Conservation (phyloP, 345 rosid genomes). For the Eucalyptus albens region DNA sequence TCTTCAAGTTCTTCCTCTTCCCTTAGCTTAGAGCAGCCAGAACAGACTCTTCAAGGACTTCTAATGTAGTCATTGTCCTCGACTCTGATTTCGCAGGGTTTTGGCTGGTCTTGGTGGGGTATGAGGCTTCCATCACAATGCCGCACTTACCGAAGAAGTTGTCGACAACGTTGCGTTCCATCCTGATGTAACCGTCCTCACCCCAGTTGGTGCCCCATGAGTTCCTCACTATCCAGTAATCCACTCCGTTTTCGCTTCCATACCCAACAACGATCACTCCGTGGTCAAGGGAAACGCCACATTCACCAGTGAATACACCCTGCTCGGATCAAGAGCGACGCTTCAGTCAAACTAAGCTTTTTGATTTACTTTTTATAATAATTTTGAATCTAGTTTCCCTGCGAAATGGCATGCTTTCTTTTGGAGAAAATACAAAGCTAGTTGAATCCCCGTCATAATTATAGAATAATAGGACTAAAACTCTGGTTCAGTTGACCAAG, state of each 20-base stretch:
- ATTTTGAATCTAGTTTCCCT: not conserved
- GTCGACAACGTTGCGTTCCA: constrained; percentile 42
- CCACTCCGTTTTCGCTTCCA: constrained; percentile 60
- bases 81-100: constrained; percentile 95
- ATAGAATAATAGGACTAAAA: not conserved
- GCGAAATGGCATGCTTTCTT: not conserved
- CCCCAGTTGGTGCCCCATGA: constrained; percentile 74
- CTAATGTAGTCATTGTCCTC: not conserved
- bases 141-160: constrained; percentile 62
- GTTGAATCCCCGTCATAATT: not conserved
- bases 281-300: constrained; percentile 62
- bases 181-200: constrained; percentile 51
- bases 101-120: constrained; percentile 67
- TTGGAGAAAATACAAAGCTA: not conserved
- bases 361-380: not conserved
- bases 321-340: not conserved
- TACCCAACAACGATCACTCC: constrained; percentile 84
- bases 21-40: not conserved
- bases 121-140: constrained; percentile 75
- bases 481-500: not conserved
- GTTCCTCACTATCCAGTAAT: constrained; percentile 84
- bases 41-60: not conserved
- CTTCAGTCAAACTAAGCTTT: not conserved
- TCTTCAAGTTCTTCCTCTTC: not conserved
- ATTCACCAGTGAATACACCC: constrained; percentile 76